A percentile compares a stretch with the other conserved stretches of the same genome.
phyloP scores from a whole-genome alignment of 2,329 filamentous ascomycete genomes.

The Diaporthe amygdali region DNA sequence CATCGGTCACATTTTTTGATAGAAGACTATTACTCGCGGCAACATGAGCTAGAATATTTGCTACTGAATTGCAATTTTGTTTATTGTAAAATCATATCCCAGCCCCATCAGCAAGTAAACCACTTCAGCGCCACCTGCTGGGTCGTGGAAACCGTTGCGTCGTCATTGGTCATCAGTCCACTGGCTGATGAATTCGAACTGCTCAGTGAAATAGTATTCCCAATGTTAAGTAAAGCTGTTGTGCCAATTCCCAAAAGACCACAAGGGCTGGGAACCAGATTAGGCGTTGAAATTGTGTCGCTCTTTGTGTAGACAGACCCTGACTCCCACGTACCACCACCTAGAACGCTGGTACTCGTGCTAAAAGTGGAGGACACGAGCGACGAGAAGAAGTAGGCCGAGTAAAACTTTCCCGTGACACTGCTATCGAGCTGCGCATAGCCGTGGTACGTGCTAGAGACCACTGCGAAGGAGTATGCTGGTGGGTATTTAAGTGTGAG shows the following conservation, averaged over 20 bases:
- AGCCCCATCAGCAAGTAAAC: conserved; percentile 1
- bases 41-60: no score
- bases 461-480: conserved; percentile 21
- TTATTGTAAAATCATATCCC: neutral
- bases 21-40: no score
- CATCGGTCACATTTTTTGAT: no score
- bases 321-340: neutral
- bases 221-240: neutral
- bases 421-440: conserved; percentile 25
- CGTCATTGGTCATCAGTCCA: conserved; percentile 25
- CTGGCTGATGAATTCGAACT: conserved; percentile 14
- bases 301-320: conserved; percentile 21
- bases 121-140: conserved; percentile 20
- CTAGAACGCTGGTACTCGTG: conserved; percentile 18
- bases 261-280: conserved; percentile 18
- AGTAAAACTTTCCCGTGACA: conserved; percentile 18
- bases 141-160: conserved; percentile 24
- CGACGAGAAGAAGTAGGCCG: conserved; percentile 19
- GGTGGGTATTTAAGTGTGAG: conserved; percentile 24
- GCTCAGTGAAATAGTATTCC: conserved; percentile 19
- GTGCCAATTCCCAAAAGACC: conserved; percentile 31
- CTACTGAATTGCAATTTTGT: neutral
- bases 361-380: conserved; percentile 3
- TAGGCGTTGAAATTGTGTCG: conserved; percentile 11
- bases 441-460: conserved; percentile 25